These are phyloP conservation scores for Amanita inopinata DNA, from an alignment of 768 basidiomycete genomes.

Conservation along the genomic window DNA sequence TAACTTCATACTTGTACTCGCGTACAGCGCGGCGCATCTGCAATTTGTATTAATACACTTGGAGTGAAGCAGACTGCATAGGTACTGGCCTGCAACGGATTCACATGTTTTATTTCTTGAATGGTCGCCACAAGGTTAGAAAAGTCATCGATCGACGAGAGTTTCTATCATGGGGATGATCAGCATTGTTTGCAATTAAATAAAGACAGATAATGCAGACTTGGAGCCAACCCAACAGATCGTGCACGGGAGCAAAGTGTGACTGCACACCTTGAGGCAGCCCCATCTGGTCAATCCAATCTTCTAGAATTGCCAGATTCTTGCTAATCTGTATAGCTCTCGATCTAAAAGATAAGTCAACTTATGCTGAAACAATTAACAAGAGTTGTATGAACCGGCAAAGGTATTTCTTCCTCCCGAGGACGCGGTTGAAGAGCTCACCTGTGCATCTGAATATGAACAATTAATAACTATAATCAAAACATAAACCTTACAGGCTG, in stretches of 20 bases:
- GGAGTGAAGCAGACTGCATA: constrained; percentile 3
- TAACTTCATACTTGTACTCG: constrained; percentile 91
- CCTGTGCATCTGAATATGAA: constrained; percentile 32
- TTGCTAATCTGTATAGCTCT: constrained; percentile 83
- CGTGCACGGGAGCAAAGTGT: constrained; percentile 78
- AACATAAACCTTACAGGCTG: constrained; percentile 67
- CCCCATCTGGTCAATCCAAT: constrained; percentile 80
- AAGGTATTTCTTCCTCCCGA: constrained; percentile 90
- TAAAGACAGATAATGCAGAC: constrained; percentile 25
- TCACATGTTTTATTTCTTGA: constrained; percentile 77
- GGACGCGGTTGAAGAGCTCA: constrained; percentile 76
- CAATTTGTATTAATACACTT: not conserved
- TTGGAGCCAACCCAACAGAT: constrained; percentile 82
- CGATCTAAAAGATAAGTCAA: constrained; percentile 36
- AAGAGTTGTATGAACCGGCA: constrained; percentile 50
- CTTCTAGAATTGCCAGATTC: constrained; percentile 79
- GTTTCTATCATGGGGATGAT: constrained; percentile 46
- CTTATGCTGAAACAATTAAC: not conserved
- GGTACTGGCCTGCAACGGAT: constrained; percentile 72
- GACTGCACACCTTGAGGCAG: constrained; percentile 69
- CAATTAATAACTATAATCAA: constrained; percentile 2
- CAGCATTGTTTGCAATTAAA: not conserved
- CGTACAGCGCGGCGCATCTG: constrained; percentile 90
- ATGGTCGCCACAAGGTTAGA: constrained; percentile 83
- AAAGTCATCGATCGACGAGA: constrained; percentile 84